Evolutionary conservation across 257 asterid genomes (phyloP).

Genomic region (Haberlea rhodopensis): DNA sequence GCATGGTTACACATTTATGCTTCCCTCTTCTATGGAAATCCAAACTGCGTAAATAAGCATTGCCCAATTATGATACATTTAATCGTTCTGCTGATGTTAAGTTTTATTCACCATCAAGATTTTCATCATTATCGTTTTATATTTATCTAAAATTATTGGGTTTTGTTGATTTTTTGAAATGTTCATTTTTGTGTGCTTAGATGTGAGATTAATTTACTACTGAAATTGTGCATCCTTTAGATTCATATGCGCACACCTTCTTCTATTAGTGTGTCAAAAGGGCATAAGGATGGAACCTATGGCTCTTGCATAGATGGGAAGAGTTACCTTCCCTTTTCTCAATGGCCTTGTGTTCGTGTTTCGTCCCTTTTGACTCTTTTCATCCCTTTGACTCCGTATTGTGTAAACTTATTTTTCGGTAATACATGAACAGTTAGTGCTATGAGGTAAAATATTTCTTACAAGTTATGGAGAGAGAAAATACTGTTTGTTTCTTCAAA

Average conservation of each 20-base stretch:
- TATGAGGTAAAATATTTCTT: background rate
- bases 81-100: background rate
- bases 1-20: background rate
- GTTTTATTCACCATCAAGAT: background rate
- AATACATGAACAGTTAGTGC: background rate
- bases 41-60: background rate
- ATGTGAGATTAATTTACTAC: no score
- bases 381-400: background rate
- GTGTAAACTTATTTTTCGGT: background rate
- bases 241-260: background rate
- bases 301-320: background rate
- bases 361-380: no score
- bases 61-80: background rate
- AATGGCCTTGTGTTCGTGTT: background rate
- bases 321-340: background rate
- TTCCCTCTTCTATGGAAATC: background rate
- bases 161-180: no score
- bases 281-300: background rate
- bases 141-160: background rate
- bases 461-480: constrained; percentile 5
- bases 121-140: no score
- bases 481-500: no score
- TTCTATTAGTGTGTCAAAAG: background rate
- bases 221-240: background rate
- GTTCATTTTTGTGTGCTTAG: background rate